phyloP scores from a whole-genome alignment of 2,329 filamentous ascomycete species.

The Colletotrichum lini region DNA sequence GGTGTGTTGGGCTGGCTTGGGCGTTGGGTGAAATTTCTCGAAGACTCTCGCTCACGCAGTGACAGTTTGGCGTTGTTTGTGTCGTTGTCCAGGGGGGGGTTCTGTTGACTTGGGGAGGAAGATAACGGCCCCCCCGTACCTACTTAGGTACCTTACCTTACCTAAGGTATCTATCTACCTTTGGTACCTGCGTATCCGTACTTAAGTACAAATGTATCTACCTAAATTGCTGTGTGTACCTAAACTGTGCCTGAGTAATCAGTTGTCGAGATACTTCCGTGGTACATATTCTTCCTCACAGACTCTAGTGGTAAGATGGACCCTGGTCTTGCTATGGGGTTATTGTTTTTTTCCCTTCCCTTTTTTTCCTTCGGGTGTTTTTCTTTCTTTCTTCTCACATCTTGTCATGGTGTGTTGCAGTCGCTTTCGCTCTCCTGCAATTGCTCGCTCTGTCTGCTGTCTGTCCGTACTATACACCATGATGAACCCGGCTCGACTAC shows the following conservation, averaged over 20 bases:
- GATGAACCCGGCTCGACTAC: no score
- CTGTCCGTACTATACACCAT: no score
- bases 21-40: conserved; percentile 30
- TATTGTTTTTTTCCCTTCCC: neutral
- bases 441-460: no score
- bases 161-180: neutral
- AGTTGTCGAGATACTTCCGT: conserved; percentile 20
- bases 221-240: neutral
- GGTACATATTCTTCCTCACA: conserved; percentile 11
- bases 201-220: no score
- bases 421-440: neutral
- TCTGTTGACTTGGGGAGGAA: neutral
- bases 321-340: conserved; percentile 16
- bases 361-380: neutral
- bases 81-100: neutral
- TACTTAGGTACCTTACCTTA: neutral
- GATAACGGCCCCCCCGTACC: neutral
- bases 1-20: neutral
- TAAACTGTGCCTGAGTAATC: neutral
- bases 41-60: conserved; percentile 16
- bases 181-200: neutral
- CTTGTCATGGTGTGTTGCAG: neutral
- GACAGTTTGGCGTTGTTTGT: conserved; percentile 9
- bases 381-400: neutral
- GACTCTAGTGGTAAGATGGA: neutral